A percentile compares a stretch with the other conserved stretches of the same genome.
Evolutionary conservation across 352 stramenopile species (phyloP).

Genomic region (Phytophthora chlamydospora): DNA sequence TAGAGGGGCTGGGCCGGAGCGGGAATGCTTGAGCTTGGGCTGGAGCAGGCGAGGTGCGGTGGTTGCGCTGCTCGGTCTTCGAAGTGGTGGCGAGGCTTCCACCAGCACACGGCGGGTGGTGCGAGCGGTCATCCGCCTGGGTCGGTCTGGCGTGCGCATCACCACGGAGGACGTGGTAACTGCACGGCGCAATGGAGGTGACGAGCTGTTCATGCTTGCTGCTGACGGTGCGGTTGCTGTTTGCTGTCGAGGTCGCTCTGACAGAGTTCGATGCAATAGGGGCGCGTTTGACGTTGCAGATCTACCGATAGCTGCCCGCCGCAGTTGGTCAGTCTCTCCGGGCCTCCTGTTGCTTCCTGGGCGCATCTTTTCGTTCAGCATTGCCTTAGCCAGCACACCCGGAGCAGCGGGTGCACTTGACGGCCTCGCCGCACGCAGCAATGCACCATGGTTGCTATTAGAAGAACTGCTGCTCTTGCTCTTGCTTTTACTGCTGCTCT

Average conservation of each 20-base stretch:
- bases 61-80: slow-evolving; percentile 39
- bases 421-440: slow-evolving; percentile 9
- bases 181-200: slow-evolving; percentile 11
- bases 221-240: slow-evolving; percentile 6
- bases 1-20: no score
- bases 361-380: background rate
- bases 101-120: slow-evolving; percentile 60
- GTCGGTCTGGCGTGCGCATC: slow-evolving; percentile 82
- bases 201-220: slow-evolving; percentile 14
- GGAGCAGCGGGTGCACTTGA: background rate
- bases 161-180: slow-evolving; percentile 47
- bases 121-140: slow-evolving; percentile 52
- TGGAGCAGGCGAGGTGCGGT: slow-evolving; percentile 33
- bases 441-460: slow-evolving; percentile 15
- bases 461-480: slow-evolving; percentile 13
- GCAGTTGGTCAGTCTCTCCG: slow-evolving; percentile 14
- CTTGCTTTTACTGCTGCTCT: slow-evolving; percentile 19
- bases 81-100: slow-evolving; percentile 77
- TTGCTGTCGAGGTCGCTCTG: slow-evolving; percentile 21
- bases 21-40: slow-evolving; percentile 8
- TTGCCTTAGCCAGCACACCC: background rate
- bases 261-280: slow-evolving; percentile 17
- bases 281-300: slow-evolving; percentile 10
- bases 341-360: slow-evolving; percentile 1
- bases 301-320: slow-evolving; percentile 3